Evolutionary conservation across 1,139 yeast genomes (phyloP).

Genomic region (Pichia sp.): DNA sequence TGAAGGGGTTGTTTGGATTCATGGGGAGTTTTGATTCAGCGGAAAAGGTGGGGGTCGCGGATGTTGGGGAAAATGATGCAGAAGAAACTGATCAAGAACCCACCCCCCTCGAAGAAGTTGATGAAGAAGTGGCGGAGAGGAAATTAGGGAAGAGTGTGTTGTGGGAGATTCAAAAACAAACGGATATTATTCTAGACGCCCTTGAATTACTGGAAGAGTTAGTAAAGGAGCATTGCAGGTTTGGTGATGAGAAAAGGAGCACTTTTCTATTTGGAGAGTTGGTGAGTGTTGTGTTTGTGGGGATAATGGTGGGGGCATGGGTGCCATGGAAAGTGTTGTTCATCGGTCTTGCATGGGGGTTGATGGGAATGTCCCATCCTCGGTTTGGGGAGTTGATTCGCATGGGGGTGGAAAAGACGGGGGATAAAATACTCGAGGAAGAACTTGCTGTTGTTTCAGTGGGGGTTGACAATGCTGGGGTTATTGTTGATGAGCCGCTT

Average conservation of each 20-base stretch:
- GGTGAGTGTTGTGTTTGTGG: background rate
- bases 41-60: background rate
- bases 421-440: background rate
- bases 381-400: background rate
- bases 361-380: background rate
- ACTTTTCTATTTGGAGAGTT: background rate
- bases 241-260: background rate
- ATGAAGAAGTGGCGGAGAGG: background rate
- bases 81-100: too few species aligned
- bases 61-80: too few species aligned
- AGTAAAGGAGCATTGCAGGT: background rate
- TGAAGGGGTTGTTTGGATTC: background rate
- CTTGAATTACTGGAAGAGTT: background rate
- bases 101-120: background rate
- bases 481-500: slow-evolving; percentile 60
- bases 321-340: background rate
- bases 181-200: background rate
- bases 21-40: background rate
- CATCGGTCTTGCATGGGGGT: background rate
- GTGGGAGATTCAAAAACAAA: background rate
- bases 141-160: background rate
- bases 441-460: too few species aligned
- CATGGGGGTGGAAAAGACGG: background rate
- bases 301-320: background rate
- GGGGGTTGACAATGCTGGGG: background rate